These are phyloP conservation scores for Chaetomiaceae sp. DNA, from an alignment of 2,329 filamentous ascomycete species.

Conservation along the genomic window DNA sequence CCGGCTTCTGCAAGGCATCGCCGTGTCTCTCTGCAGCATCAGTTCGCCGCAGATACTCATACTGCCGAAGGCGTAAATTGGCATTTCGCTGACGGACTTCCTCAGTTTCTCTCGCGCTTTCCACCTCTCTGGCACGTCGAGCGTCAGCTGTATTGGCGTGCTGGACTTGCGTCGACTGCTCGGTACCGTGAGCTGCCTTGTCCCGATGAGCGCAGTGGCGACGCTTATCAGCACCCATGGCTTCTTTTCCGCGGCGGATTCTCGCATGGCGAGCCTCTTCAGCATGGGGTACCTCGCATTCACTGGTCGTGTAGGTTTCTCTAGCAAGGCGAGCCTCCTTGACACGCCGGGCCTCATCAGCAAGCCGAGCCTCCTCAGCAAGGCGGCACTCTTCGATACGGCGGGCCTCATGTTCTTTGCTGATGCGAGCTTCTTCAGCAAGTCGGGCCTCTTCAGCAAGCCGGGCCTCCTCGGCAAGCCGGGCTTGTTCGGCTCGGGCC, in stretches of 20 bases:
- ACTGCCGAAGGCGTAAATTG: neutral
- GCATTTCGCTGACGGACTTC: neutral
- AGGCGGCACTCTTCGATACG: neutral
- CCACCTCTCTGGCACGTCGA: neutral
- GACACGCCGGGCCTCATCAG: neutral
- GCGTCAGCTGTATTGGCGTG: neutral
- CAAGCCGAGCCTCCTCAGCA: neutral
- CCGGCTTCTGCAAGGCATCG: neutral
- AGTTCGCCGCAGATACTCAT: neutral
- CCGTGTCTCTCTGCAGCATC: neutral
- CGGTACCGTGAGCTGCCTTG: neutral
- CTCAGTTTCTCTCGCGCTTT: too few relatives aligned
- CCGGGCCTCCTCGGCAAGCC: neutral
- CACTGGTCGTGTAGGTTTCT: too few relatives aligned
- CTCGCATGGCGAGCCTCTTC: neutral
- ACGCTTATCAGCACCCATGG: neutral
- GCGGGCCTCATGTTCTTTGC: neutral
- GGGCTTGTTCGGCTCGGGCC: too few relatives aligned
- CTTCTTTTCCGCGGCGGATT: neutral
- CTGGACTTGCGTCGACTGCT: neutral
- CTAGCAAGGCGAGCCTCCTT: too few relatives aligned
- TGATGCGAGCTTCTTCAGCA: neutral
- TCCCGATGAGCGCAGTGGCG: neutral
- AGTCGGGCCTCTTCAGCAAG: neutral
- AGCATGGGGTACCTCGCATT: too few relatives aligned